Base-by-base conservation (phyloP, 257 asterid genomes). In the Verbena officinalis region DNA sequence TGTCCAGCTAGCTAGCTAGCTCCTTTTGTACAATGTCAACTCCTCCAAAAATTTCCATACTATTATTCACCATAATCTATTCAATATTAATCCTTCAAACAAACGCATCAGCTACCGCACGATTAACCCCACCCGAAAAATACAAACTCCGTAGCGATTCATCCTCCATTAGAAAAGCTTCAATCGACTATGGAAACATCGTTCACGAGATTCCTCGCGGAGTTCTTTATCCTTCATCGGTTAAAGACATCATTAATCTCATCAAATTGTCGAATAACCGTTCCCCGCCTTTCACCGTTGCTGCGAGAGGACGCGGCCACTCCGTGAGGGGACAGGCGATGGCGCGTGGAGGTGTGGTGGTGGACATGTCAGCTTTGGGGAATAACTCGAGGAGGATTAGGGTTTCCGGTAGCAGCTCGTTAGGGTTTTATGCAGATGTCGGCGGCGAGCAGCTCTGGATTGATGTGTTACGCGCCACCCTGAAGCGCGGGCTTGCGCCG, bases 361-460 rank as follows among this genome's bases (percentile, higher is more conserved):
- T 86, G 65, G 80, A 88, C 40, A 88, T 88, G 96, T 20, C 51
- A 3, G 45, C 83, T 16, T 40, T 83, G 59, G 71, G 45, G 0
- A 16, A 51, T 4, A 36, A 5, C 7, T 36, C 40, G 13, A 30
- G 7, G 16, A 43, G 75, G 31, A 63, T 80, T 19, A 83, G 76
- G 62, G 71, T 85, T 11, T 54, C 38, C 2, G 77, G 89, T 74
- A 70, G 50, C 45, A 59, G 55, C 1, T 0, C 27, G 44, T 51
- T 9, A 24, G 89, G 95, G 55, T 72, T 62, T 64, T 86, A 76
- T 19, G 96, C 85, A 0, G 95, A 88, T 45, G 96, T 86, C 0
- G 95, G 91, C 24, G 91, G 84, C 1, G 88, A 78, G 42, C 81
- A 80, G 58, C 70, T 86, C 23, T 88, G 96, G 96, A 77, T 86